These are phyloP conservation scores for Anthracocystis panici-leucophaei DNA, from an alignment of 1,284 basidiomycete species.

Conservation along the genomic window DNA sequence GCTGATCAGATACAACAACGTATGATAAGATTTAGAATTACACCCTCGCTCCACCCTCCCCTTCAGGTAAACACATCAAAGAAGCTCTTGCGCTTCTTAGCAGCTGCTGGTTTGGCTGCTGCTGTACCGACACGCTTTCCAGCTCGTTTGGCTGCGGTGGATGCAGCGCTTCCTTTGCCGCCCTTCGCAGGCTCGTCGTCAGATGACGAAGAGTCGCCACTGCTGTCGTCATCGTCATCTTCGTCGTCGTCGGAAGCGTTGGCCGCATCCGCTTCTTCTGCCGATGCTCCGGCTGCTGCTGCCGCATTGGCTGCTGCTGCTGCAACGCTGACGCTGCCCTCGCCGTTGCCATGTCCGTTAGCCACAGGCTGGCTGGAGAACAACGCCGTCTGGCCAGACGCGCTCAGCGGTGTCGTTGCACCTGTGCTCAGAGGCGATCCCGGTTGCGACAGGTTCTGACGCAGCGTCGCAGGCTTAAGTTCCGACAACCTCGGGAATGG, in stretches of 20 bases:
- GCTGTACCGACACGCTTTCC: slow-evolving; percentile 3
- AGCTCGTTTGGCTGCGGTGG: slow-evolving; percentile 12
- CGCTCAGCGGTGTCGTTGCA: slow-evolving; percentile 21
- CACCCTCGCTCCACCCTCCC: neutral
- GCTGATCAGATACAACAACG: neutral
- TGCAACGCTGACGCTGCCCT: neutral
- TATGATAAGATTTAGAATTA: neutral
- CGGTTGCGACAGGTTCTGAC: slow-evolving; percentile 54
- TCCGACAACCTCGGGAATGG: slow-evolving; percentile 56
- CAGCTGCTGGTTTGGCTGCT: slow-evolving; percentile 11
- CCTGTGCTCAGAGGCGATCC: slow-evolving; percentile 43
- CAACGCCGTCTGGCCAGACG: slow-evolving; percentile 15
- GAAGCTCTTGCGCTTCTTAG: slow-evolving; percentile 30
- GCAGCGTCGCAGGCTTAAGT: slow-evolving; percentile 50
- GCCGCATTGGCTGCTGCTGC: neutral
- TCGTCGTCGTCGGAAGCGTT: slow-evolving; percentile 4
- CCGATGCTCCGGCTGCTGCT: neutral
- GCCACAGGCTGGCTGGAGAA: slow-evolving; percentile 18
- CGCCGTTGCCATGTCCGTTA: slow-evolving; percentile 3
- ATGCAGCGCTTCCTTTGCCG: slow-evolving; percentile 7
- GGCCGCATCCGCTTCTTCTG: neutral
- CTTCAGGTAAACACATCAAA: slow-evolving; percentile 35
- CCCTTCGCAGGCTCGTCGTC: slow-evolving; percentile 13
- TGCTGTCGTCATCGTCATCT: slow-evolving; percentile 9
- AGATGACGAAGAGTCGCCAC: slow-evolving; percentile 16